Percentiles rank a stretch among this genome's conserved stretches.
phyloP scores from a whole-genome alignment of 257 asterid genomes.

The Solanum sparsipilum region DNA sequence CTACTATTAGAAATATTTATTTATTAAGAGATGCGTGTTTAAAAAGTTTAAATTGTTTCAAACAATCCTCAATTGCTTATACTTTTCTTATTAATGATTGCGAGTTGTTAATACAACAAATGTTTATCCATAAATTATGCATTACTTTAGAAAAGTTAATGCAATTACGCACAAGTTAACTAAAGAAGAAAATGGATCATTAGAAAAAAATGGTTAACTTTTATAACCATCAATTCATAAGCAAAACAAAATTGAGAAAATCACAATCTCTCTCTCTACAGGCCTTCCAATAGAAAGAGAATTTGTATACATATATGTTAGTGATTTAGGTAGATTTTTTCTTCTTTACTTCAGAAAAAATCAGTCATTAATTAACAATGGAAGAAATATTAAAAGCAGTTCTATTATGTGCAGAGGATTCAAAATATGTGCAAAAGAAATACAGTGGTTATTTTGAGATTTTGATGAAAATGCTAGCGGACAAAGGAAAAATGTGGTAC shows the following conservation, averaged over 20 bases:
- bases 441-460: conserved; percentile 85
- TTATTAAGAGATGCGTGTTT: too few relatives aligned
- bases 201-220: too few relatives aligned
- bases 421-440: conserved; percentile 72
- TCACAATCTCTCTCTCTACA: conserved; percentile 4
- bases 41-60: too few relatives aligned
- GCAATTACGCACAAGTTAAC: too few relatives aligned
- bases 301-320: background rate
- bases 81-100: too few relatives aligned
- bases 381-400: conserved; percentile 57
- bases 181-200: too few relatives aligned
- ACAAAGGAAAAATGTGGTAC: conserved; percentile 72
- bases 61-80: too few relatives aligned
- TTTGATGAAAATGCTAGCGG: conserved; percentile 64
- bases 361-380: conserved; percentile 16
- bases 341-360: background rate
- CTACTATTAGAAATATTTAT: too few relatives aligned
- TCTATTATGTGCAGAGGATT: conserved; percentile 79
- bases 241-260: background rate
- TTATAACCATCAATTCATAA: background rate
- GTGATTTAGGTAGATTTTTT: too few relatives aligned
- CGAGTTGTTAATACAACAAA: too few relatives aligned
- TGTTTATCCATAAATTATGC: too few relatives aligned
- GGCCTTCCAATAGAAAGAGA: conserved; percentile 9
- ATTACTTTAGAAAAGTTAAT: too few relatives aligned